Evolutionary conservation across 129 eudicot genomes (phyloP), one percentile per base, ranked within the genome.

Genomic region (Chrysanthemum makinoi): DNA sequence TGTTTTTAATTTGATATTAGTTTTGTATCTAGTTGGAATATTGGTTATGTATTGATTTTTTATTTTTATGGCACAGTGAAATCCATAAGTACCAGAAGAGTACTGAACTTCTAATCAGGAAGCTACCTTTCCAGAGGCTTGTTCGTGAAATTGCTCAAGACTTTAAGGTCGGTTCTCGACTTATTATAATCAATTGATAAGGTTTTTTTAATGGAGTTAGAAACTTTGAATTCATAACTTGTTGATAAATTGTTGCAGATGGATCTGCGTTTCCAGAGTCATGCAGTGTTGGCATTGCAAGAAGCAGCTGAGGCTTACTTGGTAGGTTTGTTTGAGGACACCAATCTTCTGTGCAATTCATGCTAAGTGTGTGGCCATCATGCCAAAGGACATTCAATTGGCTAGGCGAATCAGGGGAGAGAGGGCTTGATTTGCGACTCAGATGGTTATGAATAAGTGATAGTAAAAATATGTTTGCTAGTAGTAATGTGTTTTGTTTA

Each of bases 51-150:
- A 15, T 15, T 35, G 56, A 33, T 18, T 11, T 18, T 11, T 43
- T 43, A 58, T 13, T 30, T 62, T 3, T 64, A 17, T n/a, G 30
- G 3, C 68, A 61, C 50, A 79, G 89, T 84, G 89, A 87, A 65
- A 82, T 87, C 54, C 85, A 83, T n/a, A 85, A 82, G 83, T 85
- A 85, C 49, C 83, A 85, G 71, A 85, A 82, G 78, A 85, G 84
- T 56, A 86, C 85, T 2, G 93, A 87, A 70, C 87, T 84, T 47
- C 48, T 87, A 76, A 87, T 87, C 80, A 87, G 93, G 93, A 87
- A 87, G 72, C 80, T 87, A 0, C 93, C 93, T 0, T 87, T 87
- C 83, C 89, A 87, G 80, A 84, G 94, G 78, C 87, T 87, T 49
- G 89, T 87, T 43, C 84, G 85, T 61, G 85, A 85, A 15, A 82